Evolutionary conservation across 1,284 basidiomycete species (phyloP).

Genomic region (Afroboletus lepidellus): DNA sequence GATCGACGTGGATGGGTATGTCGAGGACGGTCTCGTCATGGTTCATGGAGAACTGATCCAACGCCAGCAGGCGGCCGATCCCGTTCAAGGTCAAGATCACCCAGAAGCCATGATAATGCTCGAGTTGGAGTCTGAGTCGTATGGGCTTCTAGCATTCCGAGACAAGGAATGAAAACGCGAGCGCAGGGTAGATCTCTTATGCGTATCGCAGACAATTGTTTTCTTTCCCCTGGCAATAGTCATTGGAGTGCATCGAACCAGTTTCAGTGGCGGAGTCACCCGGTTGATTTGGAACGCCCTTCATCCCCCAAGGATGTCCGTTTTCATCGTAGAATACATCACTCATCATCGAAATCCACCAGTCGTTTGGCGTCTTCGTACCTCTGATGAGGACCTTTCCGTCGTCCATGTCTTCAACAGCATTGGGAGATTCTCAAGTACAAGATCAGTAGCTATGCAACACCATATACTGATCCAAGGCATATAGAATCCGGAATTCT

Average conservation of each 20-base stretch:
- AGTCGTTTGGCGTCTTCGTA: conserved; percentile 57
- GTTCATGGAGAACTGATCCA: not conserved
- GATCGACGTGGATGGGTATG: conserved; percentile 7
- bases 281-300: too few species aligned
- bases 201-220: too few species aligned
- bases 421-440: not conserved
- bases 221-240: too few species aligned
- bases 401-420: not conserved
- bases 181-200: too few species aligned
- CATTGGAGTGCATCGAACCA: too few species aligned
- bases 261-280: too few species aligned
- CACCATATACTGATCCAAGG: too few species aligned
- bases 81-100: conserved; percentile 1
- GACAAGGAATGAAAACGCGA: not conserved
- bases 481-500: too few species aligned
- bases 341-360: conserved; percentile 38
- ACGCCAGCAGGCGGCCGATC: not conserved
- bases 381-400: conserved; percentile 64
- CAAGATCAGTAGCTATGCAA: too few species aligned
- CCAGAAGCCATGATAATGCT: conserved; percentile 6
- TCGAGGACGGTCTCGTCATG: conserved; percentile 6
- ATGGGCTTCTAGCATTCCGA: conserved; percentile 1
- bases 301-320: conserved; percentile 59
- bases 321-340: not conserved
- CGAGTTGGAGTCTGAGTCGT: conserved; percentile 5